These are phyloP conservation scores for Pseudogymnoascus sp. DNA, from an alignment of 2,329 filamentous ascomycete species.

Conservation along the genomic window DNA sequence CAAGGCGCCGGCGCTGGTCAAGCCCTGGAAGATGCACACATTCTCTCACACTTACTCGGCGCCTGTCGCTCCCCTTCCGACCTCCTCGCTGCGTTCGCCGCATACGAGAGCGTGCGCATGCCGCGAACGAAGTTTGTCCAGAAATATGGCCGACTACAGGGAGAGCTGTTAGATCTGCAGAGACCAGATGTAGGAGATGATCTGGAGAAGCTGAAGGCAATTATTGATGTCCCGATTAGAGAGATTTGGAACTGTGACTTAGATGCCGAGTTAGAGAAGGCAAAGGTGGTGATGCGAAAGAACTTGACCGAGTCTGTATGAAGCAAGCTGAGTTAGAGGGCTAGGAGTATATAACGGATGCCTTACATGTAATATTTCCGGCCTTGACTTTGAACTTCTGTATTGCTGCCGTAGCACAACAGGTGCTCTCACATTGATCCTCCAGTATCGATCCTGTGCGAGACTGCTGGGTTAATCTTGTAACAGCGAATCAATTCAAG, in stretches of 20 bases:
- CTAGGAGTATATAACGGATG: no score
- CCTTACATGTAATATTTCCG: no score
- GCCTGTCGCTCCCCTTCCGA: conserved; percentile 31
- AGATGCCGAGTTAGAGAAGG: conserved; percentile 34
- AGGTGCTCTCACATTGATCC: no score
- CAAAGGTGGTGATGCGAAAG: conserved; percentile 31
- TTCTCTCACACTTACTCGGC: conserved; percentile 39
- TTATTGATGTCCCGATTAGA: conserved; percentile 30
- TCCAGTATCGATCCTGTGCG: no score
- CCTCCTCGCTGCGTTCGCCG: conserved; percentile 39
- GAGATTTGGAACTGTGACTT: conserved; percentile 36
- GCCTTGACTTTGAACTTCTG: no score
- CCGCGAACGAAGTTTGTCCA: conserved; percentile 15
- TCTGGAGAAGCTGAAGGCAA: conserved; percentile 32
- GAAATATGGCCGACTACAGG: conserved; percentile 14
- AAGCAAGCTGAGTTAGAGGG: no score
- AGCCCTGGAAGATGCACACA: conserved; percentile 45
- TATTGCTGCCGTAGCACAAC: no score
- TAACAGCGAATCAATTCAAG: no score
- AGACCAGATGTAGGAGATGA: conserved; percentile 34
- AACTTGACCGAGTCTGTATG: neutral
- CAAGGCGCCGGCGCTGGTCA: conserved; percentile 53
- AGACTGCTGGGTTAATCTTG: no score
- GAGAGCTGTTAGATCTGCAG: conserved; percentile 39
- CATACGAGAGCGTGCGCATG: conserved; percentile 41